These are phyloP conservation scores for Beta corolliflora DNA, from an alignment of 179 eudicot species.

Conservation along the genomic window DNA sequence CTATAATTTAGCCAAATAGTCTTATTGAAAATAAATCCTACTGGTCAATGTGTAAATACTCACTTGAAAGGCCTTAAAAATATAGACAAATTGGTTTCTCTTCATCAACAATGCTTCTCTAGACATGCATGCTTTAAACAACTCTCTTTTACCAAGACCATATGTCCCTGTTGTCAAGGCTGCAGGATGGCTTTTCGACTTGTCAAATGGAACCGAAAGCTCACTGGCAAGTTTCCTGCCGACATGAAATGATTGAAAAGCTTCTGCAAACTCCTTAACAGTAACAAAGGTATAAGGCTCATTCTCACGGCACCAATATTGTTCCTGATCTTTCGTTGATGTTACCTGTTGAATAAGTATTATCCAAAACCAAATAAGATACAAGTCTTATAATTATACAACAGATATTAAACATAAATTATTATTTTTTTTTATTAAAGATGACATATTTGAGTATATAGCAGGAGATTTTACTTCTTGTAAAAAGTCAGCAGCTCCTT, in stretches of 20 bases:
- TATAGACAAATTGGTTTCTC: conserved; percentile 60
- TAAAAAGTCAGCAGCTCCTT: conserved; percentile 81
- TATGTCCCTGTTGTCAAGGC: conserved; percentile 62
- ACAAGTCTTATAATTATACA: not conserved
- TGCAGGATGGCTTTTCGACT: conserved; percentile 62
- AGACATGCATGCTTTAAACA: conserved; percentile 58
- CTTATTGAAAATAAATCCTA: not conserved
- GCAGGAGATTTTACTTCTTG: conserved; percentile 56
- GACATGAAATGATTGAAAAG: conserved; percentile 60
- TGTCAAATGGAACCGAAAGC: conserved; percentile 59
- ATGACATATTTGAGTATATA: not conserved
- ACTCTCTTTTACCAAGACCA: conserved; percentile 59
- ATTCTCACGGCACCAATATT: conserved; percentile 51
- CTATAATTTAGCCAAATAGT: too few species aligned
- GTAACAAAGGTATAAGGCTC: conserved; percentile 52
- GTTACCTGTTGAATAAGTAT: conserved; percentile 48
- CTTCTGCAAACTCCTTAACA: conserved; percentile 54
- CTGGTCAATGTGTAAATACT: not conserved
- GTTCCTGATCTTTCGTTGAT: conserved; percentile 69
- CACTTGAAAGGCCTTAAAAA: conserved; percentile 54
- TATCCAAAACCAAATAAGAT: conserved; percentile 15
- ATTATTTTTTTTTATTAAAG: not conserved
- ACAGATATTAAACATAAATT: too few species aligned
- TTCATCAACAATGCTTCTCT: conserved; percentile 72
- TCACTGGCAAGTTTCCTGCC: conserved; percentile 55